Conservation (phyloP, 2,329 filamentous ascomycete genomes). For the Aureobasidium subglaciale region DNA sequence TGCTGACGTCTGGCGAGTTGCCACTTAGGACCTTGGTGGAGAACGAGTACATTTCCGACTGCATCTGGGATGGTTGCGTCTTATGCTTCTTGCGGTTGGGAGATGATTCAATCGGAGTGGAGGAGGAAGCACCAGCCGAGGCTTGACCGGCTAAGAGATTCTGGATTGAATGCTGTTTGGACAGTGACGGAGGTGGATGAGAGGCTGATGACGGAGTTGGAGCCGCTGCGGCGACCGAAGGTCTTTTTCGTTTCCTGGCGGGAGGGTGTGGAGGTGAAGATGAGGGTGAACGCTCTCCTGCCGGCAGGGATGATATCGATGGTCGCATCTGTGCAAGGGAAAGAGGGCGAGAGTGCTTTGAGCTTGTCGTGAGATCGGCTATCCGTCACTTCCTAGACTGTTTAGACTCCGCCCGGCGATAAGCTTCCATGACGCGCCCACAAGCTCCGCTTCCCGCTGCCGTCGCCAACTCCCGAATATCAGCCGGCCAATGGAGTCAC, state of each 20-base stretch:
- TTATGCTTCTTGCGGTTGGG: conserved; percentile 4
- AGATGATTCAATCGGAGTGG: neutral
- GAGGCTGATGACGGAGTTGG: neutral
- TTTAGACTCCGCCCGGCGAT: conserved; percentile 8
- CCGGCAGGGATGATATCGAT: conserved; percentile 3
- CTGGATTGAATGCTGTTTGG: conserved; percentile 7
- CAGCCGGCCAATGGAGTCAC: neutral
- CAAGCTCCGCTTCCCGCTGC: neutral
- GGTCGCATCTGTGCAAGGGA: neutral
- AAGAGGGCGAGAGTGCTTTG: neutral
- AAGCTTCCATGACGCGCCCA: conserved; percentile 12
- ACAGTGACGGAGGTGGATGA: neutral
- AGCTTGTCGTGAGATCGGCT: neutral
- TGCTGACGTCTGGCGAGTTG: neutral
- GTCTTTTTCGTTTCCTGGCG: conserved; percentile 3
- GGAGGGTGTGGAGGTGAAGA: conserved; percentile 3
- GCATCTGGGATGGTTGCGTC: neutral
- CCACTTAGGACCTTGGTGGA: conserved; percentile 1
- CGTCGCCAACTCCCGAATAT: neutral
- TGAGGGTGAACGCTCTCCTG: conserved; percentile 5
- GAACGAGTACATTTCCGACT: conserved; percentile 12
- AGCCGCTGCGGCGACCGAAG: neutral
- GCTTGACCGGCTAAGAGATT: conserved; percentile 1
- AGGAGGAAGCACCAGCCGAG: neutral
- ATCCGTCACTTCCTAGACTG: neutral